Conservation (phyloP, 2,329 filamentous ascomycete species). For the Alternaria hordeiaustralica region DNA sequence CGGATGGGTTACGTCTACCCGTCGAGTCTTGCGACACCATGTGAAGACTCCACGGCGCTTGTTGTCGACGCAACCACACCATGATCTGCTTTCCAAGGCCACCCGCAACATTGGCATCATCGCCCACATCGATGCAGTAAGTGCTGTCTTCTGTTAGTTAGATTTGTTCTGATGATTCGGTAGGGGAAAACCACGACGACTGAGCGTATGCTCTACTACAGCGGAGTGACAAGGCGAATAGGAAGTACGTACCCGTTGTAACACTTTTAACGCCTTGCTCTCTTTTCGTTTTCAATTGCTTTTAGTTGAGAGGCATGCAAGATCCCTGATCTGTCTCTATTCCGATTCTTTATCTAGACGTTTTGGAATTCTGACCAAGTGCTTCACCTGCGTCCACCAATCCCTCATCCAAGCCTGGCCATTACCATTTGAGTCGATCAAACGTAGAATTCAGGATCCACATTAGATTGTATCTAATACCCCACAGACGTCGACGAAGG, state of each 20-base stretch:
- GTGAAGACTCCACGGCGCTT: conserved; percentile 38
- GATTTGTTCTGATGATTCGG: conserved; percentile 2
- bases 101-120: conserved; percentile 98
- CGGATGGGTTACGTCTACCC: conserved; percentile 43
- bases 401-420: not conserved
- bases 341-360: not conserved
- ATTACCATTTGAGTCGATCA: not conserved
- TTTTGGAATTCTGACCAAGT: not conserved
- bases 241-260: conserved; percentile 61
- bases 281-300: not conserved
- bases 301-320: not conserved
- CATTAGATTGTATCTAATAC: not conserved
- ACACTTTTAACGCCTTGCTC: not conserved
- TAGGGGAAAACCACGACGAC: conserved; percentile 96
- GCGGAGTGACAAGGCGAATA: conserved; percentile 83
- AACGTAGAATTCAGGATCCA: not conserved
- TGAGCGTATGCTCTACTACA: conserved; percentile 98
- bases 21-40: conserved; percentile 42
- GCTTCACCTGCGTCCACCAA: not conserved
- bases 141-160: conserved; percentile 26
- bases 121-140: conserved; percentile 90
- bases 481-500: conserved; percentile 85
- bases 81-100: conserved; percentile 64
- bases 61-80: conserved; percentile 32
- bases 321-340: not conserved